Evolutionary conservation across 179 eudicot genomes (phyloP).

Genomic region (Kewa caespitosa): DNA sequence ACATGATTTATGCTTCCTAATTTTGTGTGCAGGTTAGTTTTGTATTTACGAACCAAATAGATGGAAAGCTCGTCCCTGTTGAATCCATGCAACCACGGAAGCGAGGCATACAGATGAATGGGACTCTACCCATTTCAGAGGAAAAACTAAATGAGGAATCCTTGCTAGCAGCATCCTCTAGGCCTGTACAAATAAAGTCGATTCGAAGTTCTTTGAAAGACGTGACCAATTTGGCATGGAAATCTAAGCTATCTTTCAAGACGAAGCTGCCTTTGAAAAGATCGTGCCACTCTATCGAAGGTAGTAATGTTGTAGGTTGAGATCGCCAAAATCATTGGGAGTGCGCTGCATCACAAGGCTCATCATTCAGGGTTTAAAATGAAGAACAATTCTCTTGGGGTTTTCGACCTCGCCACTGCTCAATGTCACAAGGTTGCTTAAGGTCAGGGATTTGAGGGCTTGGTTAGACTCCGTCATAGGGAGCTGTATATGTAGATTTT

Average conservation of each 20-base stretch:
- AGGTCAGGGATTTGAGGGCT: background rate
- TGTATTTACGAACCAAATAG: slow-evolving; percentile 91
- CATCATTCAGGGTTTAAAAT: background rate
- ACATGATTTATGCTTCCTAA: background rate
- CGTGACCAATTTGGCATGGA: slow-evolving; percentile 32
- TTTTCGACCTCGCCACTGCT: background rate
- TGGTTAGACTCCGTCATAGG: background rate
- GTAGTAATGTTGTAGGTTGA: slow-evolving; percentile 12
- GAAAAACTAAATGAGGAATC: slow-evolving; percentile 21
- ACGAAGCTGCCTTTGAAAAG: slow-evolving; percentile 57
- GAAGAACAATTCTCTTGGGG: background rate
- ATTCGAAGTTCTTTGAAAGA: slow-evolving; percentile 38
- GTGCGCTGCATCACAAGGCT: background rate
- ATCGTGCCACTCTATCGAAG: slow-evolving; percentile 12
- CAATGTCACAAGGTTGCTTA: background rate
- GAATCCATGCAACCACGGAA: slow-evolving; percentile 50
- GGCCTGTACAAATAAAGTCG: slow-evolving; percentile 30
- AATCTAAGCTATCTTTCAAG: slow-evolving; percentile 36
- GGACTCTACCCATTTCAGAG: slow-evolving; percentile 21
- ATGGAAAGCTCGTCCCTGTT: slow-evolving; percentile 82
- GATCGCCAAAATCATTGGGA: background rate
- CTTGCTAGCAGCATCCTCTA: slow-evolving; percentile 27
- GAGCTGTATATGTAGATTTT: background rate
- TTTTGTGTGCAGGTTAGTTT: slow-evolving; percentile 67
- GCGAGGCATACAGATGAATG: slow-evolving; percentile 3